A percentile compares a stretch with the other conserved stretches of the same genome.
Evolutionary conservation across 176 grass and related monocot species (phyloP).

Genomic region (Aegilops bicornis): DNA sequence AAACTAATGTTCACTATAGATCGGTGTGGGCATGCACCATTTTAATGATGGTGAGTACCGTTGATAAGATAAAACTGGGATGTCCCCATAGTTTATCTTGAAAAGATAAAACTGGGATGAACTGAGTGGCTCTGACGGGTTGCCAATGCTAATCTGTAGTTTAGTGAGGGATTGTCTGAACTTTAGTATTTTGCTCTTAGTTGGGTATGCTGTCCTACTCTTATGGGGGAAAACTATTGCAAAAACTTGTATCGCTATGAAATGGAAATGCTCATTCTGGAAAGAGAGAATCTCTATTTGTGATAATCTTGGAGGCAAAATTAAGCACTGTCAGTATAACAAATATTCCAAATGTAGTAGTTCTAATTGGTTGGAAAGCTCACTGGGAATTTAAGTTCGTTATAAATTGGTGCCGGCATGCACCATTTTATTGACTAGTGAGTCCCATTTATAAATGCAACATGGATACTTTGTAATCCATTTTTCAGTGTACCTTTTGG

Average conservation of each 20-base stretch:
- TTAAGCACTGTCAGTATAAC: no score
- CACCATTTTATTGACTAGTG: not conserved
- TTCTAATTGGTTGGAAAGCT: not conserved
- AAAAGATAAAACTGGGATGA: not conserved
- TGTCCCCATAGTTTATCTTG: not conserved
- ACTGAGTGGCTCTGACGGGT: not conserved
- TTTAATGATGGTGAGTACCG: not conserved
- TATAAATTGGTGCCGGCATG: not conserved
- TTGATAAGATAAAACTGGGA: no score
- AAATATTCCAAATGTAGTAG: no score
- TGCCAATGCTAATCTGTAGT: not conserved
- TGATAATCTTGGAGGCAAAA: not conserved
- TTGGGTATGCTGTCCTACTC: not conserved
- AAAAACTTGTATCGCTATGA: not conserved
- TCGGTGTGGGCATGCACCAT: not conserved
- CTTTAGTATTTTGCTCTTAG: not conserved
- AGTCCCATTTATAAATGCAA: not conserved
- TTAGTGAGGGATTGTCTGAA: not conserved
- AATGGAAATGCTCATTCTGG: not conserved
- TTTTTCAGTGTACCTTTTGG: not conserved
- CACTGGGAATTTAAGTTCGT: not conserved
- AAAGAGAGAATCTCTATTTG: not conserved
- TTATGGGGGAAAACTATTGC: not conserved
- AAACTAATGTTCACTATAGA: not conserved
- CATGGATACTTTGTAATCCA: not conserved